Conservation (phyloP, 225 moss, liverwort and hornwort genomes). For the Straminergon stramineum region DNA sequence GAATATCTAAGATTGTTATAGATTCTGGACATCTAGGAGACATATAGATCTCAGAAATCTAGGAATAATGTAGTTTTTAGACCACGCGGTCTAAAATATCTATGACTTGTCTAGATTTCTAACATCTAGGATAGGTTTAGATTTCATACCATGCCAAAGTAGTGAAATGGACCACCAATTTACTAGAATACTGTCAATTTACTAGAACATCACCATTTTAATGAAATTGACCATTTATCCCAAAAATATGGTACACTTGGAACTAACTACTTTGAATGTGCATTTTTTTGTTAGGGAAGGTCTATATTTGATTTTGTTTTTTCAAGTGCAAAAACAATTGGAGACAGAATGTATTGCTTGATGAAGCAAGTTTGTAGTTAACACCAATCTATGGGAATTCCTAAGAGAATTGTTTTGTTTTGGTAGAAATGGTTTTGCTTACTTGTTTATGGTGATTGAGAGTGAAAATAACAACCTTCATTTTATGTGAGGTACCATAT, state of each 20-base stretch:
- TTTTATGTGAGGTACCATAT: background rate
- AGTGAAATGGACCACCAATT: too few species aligned
- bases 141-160: too few species aligned
- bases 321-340: background rate
- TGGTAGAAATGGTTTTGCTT: background rate
- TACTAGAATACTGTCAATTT: too few species aligned
- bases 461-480: background rate
- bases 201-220: too few species aligned
- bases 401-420: background rate
- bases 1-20: too few species aligned
- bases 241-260: background rate
- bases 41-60: too few species aligned
- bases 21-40: too few species aligned
- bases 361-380: background rate
- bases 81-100: too few species aligned
- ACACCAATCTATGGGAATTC: background rate
- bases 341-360: background rate
- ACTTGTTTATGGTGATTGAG: background rate
- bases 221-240: too few species aligned
- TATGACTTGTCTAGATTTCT: too few species aligned
- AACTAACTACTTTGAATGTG: background rate
- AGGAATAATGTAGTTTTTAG: too few species aligned
- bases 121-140: too few species aligned
- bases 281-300: background rate
- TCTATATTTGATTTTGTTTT: background rate